Base-by-base conservation (phyloP, 176 grass and related monocot species). In the Chloris gayana region DNA sequence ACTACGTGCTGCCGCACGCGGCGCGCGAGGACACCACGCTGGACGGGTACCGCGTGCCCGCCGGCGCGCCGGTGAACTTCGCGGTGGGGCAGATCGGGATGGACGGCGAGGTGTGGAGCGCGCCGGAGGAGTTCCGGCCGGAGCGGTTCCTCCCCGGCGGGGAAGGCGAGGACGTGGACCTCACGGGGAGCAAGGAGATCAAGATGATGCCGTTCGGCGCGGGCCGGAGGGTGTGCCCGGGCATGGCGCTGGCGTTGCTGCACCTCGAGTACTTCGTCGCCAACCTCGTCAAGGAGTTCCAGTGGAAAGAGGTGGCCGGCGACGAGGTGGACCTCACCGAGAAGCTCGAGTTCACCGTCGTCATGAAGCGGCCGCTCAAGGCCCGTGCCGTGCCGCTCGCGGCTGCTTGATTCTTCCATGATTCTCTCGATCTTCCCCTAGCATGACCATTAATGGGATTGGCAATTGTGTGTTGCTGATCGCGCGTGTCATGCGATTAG, bases 201-300 rank as follows among this genome's bases (percentile, higher is more conserved):
- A 90, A 90, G 88, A 90, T 90, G 83, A 90, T 87, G 85, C 85
- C 89, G 26, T 91, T 91, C 74, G 82, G 89, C 39, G 85, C 85
- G 5, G 85, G 89, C 0, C 34, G 85, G 67, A 63, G 85, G 64
- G 14, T 88, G 24, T 91, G 89, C 72, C 85, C 82, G 17, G 85
- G 82, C 77, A 85, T 91, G 81, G 85, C 83, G 50, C 56, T 87
- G 15, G 89, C 92, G 24, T 38, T 94, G 86, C 73, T 94, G 59
- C 83, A 89, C 69, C 73, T 94, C 29, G 80, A 91, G 86, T 93
- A 83, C 82, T 87, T 93, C n/a, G 74, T 93, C 3, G 91, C 81
- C 4, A 90, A 83, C 83, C 65, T 93, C 7, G 82, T 93, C 9
- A 44, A 69, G 73, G 88, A 88, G 67, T 93, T 90, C 34, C 69